Percentiles rank a stretch among this genome's conserved stretches.
These are phyloP conservation scores for Pyronema domesticum DNA, from an alignment of 495 filamentous ascomycete genomes.

Conservation along the genomic window DNA sequence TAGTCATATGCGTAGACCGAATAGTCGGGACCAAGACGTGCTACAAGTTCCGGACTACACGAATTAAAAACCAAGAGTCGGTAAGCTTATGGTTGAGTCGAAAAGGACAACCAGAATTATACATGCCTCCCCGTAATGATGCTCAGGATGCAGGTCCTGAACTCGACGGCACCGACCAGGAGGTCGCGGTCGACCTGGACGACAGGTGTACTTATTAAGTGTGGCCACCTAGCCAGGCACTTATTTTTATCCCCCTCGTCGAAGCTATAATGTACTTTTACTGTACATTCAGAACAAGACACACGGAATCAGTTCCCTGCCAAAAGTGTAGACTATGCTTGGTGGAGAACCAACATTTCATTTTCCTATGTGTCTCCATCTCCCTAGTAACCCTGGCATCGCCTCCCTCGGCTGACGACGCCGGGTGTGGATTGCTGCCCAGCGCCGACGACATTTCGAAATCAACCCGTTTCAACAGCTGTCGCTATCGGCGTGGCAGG, in stretches of 20 bases:
- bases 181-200: slow-evolving; percentile 59
- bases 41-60: slow-evolving; percentile 70
- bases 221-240: slow-evolving; percentile 78
- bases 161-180: slow-evolving; percentile 71
- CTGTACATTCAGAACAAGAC: slow-evolving; percentile 28
- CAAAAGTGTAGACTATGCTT: neutral
- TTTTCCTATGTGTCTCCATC: neutral
- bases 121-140: slow-evolving; percentile 53
- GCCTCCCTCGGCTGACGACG: neutral
- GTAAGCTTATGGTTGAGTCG: slow-evolving; percentile 5
- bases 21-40: slow-evolving; percentile 71
- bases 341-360: slow-evolving; percentile 4
- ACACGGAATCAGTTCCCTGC: neutral
- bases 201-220: slow-evolving; percentile 61
- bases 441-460: slow-evolving; percentile 4
- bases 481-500: neutral
- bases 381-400: neutral
- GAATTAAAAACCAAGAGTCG: neutral
- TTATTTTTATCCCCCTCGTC: slow-evolving; percentile 76
- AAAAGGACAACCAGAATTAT: slow-evolving; percentile 8
- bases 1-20: slow-evolving; percentile 94
- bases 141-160: slow-evolving; percentile 78
- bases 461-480: neutral
- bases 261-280: slow-evolving; percentile 96
- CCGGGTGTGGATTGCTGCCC: neutral